Base-by-base conservation (phyloP, 106 monocot genomes). In the Alisma plantagoaquatica region DNA sequence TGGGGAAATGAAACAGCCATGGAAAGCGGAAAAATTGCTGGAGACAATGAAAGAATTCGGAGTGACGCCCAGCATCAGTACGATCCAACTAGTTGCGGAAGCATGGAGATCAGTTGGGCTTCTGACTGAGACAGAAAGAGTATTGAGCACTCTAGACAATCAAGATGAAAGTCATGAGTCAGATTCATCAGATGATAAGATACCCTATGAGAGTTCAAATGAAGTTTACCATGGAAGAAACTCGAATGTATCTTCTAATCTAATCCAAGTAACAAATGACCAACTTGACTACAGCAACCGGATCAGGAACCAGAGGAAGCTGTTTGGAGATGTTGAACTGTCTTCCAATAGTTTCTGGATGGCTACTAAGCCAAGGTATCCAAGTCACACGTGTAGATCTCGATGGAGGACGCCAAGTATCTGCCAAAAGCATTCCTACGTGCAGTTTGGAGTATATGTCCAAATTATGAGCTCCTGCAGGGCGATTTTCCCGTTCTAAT, bases 1-100 rank as follows among this genome's bases (percentile, higher is more conserved):
- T 45, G 78, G 84, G n/a, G 88, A 88, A 59, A 65, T 50, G 11
- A 96, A 88, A 62, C 83, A 81, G 46, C 94, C 88, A 51, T 88
- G 81, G 80, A 88, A 71, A 46, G 84, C 88, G 2, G 94, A 96
- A 51, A 88, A 96, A 33, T 54, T 96, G 53, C 81, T 88, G 35
- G 56, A 81, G 33, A 59, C 23, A 25, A 96, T 96, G 83, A 66
- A 41, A 29, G 75, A 78, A n/a, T 49, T 30, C 17, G 77, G 84
- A 32, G 75, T 96, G 4, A 14, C 12, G 7, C 88, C 88, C 1
- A 76, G 47, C 23, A 54, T 64, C 30, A 76, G 43, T 19, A 71
- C 64, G 22, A 51, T 75, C 14, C 57, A 57, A 22, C 88, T 88
- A 22, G 75, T 88, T 23, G 84, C 84, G 7, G 78, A 84, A 46